Evolutionary conservation across 768 basidiomycete species (phyloP).

Genomic region (Mycena metata): DNA sequence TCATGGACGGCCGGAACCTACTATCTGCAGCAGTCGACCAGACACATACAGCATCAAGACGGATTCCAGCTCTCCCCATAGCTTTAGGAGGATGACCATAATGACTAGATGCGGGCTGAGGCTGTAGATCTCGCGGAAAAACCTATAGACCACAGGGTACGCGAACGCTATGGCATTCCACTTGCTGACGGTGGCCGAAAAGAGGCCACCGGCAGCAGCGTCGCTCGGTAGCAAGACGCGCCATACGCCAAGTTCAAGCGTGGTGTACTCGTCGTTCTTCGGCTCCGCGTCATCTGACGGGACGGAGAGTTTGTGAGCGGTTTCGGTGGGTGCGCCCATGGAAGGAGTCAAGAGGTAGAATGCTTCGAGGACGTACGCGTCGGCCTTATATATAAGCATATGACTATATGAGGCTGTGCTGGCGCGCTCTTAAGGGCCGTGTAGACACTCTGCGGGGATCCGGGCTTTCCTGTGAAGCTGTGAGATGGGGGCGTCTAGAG

Average conservation of each 20-base stretch:
- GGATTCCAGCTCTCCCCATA: conserved; percentile 24
- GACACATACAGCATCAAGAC: conserved; percentile 16
- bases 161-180: conserved; percentile 19
- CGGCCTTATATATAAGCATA: no score
- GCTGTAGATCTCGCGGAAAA: conserved; percentile 22
- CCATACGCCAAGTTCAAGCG: conserved; percentile 32
- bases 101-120: conserved; percentile 12
- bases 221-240: conserved; percentile 26
- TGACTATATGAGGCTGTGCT: no score
- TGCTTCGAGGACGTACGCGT: no score
- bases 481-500: no score
- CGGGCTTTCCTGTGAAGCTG: no score
- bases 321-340: conserved; percentile 25
- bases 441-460: no score
- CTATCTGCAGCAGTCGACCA: conserved; percentile 12
- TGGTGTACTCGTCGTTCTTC: conserved; percentile 20
- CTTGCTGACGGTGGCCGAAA: conserved; percentile 1
- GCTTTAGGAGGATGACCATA: conserved; percentile 12
- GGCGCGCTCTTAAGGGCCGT: no score
- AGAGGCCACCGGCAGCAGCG: background rate
- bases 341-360: background rate
- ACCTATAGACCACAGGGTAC: conserved; percentile 21
- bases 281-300: background rate
- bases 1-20: background rate
- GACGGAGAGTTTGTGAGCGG: background rate